phyloP scores from a whole-genome alignment of 805 yeast species.

The Kodamaea sagamina region DNA sequence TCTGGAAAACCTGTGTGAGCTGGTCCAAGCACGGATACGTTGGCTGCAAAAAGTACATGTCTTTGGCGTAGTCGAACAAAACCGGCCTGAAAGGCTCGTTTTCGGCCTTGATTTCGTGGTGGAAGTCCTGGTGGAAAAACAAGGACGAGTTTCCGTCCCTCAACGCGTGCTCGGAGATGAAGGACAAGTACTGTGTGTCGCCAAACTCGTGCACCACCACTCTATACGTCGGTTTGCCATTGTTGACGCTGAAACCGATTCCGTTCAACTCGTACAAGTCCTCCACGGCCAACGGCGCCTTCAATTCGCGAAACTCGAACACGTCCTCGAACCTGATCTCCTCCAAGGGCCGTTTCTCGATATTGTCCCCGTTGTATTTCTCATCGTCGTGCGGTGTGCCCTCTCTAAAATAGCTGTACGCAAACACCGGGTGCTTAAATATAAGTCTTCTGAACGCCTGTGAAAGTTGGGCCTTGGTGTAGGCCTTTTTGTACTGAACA shows the following conservation, averaged over 20 bases:
- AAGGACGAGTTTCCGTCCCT: slow-evolving; percentile 12
- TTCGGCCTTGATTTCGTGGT: not conserved
- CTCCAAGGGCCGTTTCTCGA: slow-evolving; percentile 9
- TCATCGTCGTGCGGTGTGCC: slow-evolving; percentile 10
- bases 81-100: not conserved
- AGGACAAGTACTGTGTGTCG: slow-evolving; percentile 9
- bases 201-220: slow-evolving; percentile 9
- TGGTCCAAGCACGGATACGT: slow-evolving; percentile 7
- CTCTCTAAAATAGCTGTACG: slow-evolving; percentile 10
- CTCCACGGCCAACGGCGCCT: not conserved
- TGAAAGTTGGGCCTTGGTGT: slow-evolving; percentile 8
- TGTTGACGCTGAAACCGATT: slow-evolving; percentile 7
- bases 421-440: slow-evolving; percentile 10
- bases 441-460: slow-evolving; percentile 11
- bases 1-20: slow-evolving; percentile 8
- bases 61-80: slow-evolving; percentile 8
- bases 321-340: slow-evolving; percentile 7
- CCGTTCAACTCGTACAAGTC: slow-evolving; percentile 4
- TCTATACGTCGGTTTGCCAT: slow-evolving; percentile 8
- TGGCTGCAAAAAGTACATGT: slow-evolving; percentile 1
- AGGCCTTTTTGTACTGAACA: slow-evolving; percentile 6
- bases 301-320: slow-evolving; percentile 5
- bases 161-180: slow-evolving; percentile 11
- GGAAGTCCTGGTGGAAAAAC: slow-evolving; percentile 11
- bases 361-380: slow-evolving; percentile 8